Evolutionary conservation across 2,329 filamentous ascomycete genomes (phyloP), one percentile per base, ranked within the genome.

Genomic region (Chaetothyriales sp.): DNA sequence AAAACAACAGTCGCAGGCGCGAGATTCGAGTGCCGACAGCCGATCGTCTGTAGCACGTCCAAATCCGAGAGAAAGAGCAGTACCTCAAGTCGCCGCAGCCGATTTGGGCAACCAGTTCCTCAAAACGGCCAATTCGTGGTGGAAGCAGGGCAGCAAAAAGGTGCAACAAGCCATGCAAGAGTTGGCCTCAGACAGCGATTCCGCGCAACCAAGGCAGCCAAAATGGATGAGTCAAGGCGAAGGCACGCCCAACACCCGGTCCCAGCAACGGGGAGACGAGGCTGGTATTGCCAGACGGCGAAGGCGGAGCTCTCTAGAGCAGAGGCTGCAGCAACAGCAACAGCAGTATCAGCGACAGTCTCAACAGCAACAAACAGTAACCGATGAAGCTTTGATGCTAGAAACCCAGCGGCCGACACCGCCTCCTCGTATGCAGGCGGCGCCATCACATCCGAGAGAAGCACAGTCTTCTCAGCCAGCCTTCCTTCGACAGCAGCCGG

Each of bases 91-190:
- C 44, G 90, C 90, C 1, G 90, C 90, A 2, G 80, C 86, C 5
- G 84, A 89, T 32, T 75, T 96, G 62, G 86, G 92, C 0, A 86
- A 72, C 44, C 93, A 77, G 55, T 68, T 98, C 10, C 81, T 96
- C 66, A 98, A 98, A 65, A 92, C 89, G 2, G 92, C 92, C 1
- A 94, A 93, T 58, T 90, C 86, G 0, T 70, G 96, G 0, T 98
- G 92, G 92, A 98, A 95, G 64, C 86, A 84, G 2, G 82, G 90
- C 0, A 86, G 89, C 63, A 98, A 95, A 68, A 89, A 86, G 64
- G 78, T 96, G 52, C 87, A 94, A 61, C 87, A 92, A 66, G 90
- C 87, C 3, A 85, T 96, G 32, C 81, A 88, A 7, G 92, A 98
- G 15, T 84, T 96, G 53, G 78, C 80, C 59, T 69, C 74, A 49